Evolutionary conservation across 2,329 filamentous ascomycete species (phyloP), one percentile per base, ranked within the genome.

Genomic region (Ascochyta pisi): DNA sequence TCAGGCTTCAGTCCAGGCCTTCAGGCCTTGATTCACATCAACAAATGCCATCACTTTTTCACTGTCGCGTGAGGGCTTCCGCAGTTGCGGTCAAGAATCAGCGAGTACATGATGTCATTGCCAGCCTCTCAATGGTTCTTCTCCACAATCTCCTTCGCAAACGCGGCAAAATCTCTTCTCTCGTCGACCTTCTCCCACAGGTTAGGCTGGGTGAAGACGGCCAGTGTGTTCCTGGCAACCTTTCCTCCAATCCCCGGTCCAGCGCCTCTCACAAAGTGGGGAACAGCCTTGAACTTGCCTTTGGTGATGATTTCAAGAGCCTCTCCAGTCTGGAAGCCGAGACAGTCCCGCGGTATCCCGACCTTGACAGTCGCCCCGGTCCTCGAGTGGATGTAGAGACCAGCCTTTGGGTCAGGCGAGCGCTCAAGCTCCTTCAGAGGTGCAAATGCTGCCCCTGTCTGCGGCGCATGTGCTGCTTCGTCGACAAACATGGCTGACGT

Each of bases 401-500:
- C 95, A 0, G 94, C 90, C 12, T 85, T 84, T 4, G 92, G 87
- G 70, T 98, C 93, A 0, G 95, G 94, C 3, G 91, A 92, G 0
- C 82, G 71, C 0, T 86, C 74, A 0, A 97, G 84, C 77, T 97
- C 94, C 0, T 83, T 78, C 0, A 96, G 82, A 0, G 84, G 80
- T 1, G 82, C 66, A 15, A 81, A 70, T 35, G 63, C 65, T 44
- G 67, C 57, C 40, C 60, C 68, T 7, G 60, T 65, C 38, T 62
- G 71, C 38, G 77, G 63, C 35, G 78, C 66, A 55, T 77, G 69
- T 9, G 71, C 73, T 0, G 78, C 77, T 78, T 98, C 94, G 70
- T 98, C 92, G 60, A 98, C 84, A 75, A 96, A 98, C 92, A 98
- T 96, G 64, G 94, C 93, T 2, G 90, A 94, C 0, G 95, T 99